A percentile compares a stretch with the other conserved stretches of the same genome.
phyloP scores from a whole-genome alignment of 1,284 basidiomycete genomes.

The Golubevia sp. region DNA sequence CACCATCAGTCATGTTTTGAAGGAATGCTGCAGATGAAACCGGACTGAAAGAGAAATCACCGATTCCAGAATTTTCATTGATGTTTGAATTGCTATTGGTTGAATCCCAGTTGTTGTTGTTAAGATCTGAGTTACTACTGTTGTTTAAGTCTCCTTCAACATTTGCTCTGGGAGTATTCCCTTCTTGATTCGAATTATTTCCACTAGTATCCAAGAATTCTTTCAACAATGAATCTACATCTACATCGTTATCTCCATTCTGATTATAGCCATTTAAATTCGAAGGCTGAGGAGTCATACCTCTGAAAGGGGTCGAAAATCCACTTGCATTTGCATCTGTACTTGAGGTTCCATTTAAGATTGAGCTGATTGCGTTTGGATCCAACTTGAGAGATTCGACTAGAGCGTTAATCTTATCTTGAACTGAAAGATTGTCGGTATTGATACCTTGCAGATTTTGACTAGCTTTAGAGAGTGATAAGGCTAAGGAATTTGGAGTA shows the following conservation, averaged over 20 bases:
- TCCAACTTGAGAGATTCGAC: conserved; percentile 44
- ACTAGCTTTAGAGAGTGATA: conserved; percentile 5
- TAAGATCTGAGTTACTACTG: not conserved
- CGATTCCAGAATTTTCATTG: not conserved
- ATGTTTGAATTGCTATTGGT: not conserved
- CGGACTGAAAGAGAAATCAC: not conserved
- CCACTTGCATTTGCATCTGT: not conserved
- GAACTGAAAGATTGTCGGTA: conserved; percentile 34
- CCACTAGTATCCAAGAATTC: conserved; percentile 9
- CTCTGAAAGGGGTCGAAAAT: no score
- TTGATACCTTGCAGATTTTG: conserved; percentile 32
- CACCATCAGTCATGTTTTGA: not conserved
- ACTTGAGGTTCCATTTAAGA: not conserved
- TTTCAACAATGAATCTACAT: conserved; percentile 10
- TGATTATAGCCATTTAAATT: not conserved
- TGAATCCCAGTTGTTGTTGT: conserved; percentile 5
- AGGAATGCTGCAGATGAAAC: not conserved
- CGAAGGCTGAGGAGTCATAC: conserved; percentile 1
- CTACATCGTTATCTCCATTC: conserved; percentile 4
- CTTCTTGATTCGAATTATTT: conserved; percentile 1
- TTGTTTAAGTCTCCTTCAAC: no score
- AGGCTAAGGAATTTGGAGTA: conserved; percentile 3
- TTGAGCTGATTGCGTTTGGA: conserved; percentile 5
- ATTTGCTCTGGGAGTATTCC: not conserved
- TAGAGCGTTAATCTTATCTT: conserved; percentile 50